These are phyloP conservation scores for Simplicillium aogashimaense DNA, from an alignment of 2,329 filamentous ascomycete species.

Conservation along the genomic window DNA sequence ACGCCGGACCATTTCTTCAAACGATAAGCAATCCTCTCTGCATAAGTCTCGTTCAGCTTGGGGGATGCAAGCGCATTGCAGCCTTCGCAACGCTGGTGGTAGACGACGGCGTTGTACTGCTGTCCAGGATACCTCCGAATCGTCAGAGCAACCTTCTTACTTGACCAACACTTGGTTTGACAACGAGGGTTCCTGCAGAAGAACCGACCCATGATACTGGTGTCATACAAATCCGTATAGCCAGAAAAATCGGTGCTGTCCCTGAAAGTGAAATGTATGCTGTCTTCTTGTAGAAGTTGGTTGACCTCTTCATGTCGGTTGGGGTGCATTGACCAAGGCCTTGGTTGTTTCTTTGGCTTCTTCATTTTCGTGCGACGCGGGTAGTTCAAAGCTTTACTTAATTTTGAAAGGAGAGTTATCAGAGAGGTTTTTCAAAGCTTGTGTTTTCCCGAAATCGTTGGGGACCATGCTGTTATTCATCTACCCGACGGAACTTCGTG, in stretches of 20 bases:
- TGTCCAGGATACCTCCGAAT: slow-evolving; percentile 19
- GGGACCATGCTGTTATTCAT: too few species aligned
- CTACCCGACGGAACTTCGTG: too few species aligned
- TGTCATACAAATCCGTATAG: slow-evolving; percentile 13
- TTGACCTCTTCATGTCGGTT: slow-evolving; percentile 9
- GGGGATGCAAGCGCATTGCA: slow-evolving; percentile 18
- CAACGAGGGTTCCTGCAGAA: slow-evolving; percentile 17
- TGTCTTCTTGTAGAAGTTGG: slow-evolving; percentile 6
- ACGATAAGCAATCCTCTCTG: slow-evolving; percentile 22
- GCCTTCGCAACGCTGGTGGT: slow-evolving; percentile 22
- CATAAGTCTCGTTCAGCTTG: slow-evolving; percentile 17
- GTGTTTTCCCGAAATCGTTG: too few species aligned
- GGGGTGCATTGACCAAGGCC: slow-evolving; percentile 12
- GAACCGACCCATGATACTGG: slow-evolving; percentile 22
- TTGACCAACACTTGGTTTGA: slow-evolving; percentile 16
- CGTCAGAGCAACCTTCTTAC: slow-evolving; percentile 20
- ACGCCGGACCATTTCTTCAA: slow-evolving; percentile 25
- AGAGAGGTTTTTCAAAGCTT: too few species aligned
- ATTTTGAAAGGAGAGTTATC: too few species aligned
- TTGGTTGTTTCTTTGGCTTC: too few species aligned
- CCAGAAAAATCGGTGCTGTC: slow-evolving; percentile 6
- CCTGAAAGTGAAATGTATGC: slow-evolving; percentile 14
- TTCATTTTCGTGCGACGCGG: too few species aligned
- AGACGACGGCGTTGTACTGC: slow-evolving; percentile 25
- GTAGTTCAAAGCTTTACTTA: too few species aligned